phyloP scores from a whole-genome alignment of 108 stramenopile genomes.

The Pseudonitzschia multiseries region DNA sequence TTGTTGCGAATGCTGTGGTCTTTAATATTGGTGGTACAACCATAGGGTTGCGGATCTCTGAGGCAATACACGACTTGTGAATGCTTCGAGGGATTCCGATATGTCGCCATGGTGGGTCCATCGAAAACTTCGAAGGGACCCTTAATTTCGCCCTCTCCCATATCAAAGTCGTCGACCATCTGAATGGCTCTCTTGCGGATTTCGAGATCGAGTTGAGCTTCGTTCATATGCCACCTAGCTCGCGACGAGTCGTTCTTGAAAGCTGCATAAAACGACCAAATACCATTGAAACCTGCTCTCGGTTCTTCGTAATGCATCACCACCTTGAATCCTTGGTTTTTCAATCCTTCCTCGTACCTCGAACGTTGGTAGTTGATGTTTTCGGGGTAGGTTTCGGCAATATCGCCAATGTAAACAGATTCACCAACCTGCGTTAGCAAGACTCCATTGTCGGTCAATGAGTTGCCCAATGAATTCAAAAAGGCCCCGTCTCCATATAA shows the following conservation, averaged over 20 bases:
- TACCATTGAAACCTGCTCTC: conserved; percentile 6
- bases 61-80: conserved; percentile 56
- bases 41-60: conserved; percentile 5
- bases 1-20: not conserved
- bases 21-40: not conserved
- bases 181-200: conserved; percentile 42
- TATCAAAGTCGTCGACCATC: not conserved
- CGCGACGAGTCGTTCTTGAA: conserved; percentile 47
- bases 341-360: conserved; percentile 8
- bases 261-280: conserved; percentile 61
- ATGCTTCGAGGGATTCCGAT: conserved; percentile 51
- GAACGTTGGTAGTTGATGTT: conserved; percentile 26
- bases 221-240: conserved; percentile 51
- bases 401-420: conserved; percentile 30
- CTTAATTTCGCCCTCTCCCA: conserved; percentile 27
- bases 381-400: conserved; percentile 42
- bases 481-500: conserved; percentile 50
- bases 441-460: conserved; percentile 48
- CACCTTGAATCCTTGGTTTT: conserved; percentile 3
- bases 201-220: conserved; percentile 57
- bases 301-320: conserved; percentile 10
- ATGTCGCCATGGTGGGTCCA: conserved; percentile 66
- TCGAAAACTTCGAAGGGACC: conserved; percentile 67
- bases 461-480: conserved; percentile 51
- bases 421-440: conserved; percentile 66